A percentile compares a stretch with the other conserved stretches of the same genome.
Evolutionary conservation across 2,329 filamentous ascomycete genomes (phyloP).

Genomic region (Fusarium ambrosium): DNA sequence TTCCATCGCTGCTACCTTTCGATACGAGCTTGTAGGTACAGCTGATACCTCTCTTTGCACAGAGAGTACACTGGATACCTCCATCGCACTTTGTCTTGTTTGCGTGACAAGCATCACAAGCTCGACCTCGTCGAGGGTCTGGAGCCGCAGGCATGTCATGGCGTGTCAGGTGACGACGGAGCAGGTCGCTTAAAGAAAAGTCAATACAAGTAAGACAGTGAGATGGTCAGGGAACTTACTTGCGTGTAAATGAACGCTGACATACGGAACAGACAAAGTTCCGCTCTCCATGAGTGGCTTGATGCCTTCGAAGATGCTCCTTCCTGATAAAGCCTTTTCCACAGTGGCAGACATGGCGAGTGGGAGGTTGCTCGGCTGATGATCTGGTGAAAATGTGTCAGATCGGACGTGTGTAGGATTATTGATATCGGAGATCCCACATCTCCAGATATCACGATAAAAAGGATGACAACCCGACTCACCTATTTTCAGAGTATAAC

Average conservation of each 20-base stretch:
- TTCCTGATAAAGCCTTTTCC: conserved; percentile 58
- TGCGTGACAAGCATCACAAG: conserved; percentile 60
- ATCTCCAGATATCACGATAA: not conserved
- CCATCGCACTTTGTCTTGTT: conserved; percentile 62
- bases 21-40: conserved; percentile 54
- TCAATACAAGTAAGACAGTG: not conserved
- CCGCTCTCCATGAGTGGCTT: conserved; percentile 55
- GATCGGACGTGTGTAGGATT: not conserved
- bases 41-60: conserved; percentile 53
- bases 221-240: conserved; percentile 45
- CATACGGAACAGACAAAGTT: conserved; percentile 54
- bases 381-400: conserved; percentile 28
- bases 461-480: not conserved
- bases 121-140: conserved; percentile 53
- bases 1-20: conserved; percentile 18
- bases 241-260: conserved; percentile 55
- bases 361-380: conserved; percentile 24
- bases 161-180: conserved; percentile 54
- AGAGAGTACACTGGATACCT: conserved; percentile 55
- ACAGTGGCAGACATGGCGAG: conserved; percentile 55
- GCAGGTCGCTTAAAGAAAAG: conserved; percentile 49
- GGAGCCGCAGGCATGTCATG: conserved; percentile 51
- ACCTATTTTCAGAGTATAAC: conserved; percentile 22
- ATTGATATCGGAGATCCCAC: conserved; percentile 29
- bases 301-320: conserved; percentile 56